A percentile compares a stretch with the other conserved stretches of the same genome.
phyloP scores from a whole-genome alignment of 257 asterid genomes.

The Solanum megistacrolobum region DNA sequence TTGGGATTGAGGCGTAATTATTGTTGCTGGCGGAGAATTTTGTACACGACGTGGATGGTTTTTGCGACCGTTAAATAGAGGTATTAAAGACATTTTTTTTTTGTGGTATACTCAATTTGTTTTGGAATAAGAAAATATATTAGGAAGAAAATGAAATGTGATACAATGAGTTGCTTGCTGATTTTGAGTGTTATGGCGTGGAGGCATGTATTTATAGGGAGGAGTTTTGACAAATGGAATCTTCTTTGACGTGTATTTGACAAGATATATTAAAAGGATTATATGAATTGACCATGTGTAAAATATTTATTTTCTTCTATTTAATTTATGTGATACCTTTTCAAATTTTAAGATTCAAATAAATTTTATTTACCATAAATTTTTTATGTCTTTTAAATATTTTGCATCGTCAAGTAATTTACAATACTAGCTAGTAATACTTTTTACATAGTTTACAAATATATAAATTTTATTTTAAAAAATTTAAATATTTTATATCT shows the following conservation, averaged over 20 bases:
- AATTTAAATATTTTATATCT: too few relatives aligned
- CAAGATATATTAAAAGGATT: not conserved
- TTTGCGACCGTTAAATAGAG: constrained; percentile 8
- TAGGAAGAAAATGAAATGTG: not conserved
- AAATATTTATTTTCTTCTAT: too few relatives aligned
- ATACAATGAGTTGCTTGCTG: not conserved
- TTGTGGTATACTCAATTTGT: not conserved
- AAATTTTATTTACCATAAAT: too few relatives aligned
- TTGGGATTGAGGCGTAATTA: not conserved
- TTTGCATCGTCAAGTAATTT: too few relatives aligned
- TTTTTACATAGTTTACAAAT: too few relatives aligned
- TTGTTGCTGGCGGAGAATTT: not conserved
- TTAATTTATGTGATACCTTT: too few relatives aligned
- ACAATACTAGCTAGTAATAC: too few relatives aligned
- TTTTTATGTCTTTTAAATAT: too few relatives aligned
- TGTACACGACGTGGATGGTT: not conserved
- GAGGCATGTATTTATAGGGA: not conserved
- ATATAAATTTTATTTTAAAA: too few relatives aligned
- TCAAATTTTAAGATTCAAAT: too few relatives aligned
- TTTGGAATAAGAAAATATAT: not conserved
- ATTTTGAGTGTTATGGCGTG: not conserved
- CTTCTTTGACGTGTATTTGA: not conserved
- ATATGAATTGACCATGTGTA: too few relatives aligned
- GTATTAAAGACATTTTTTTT: constrained; percentile 10
- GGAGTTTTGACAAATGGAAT: not conserved